Base-by-base conservation (phyloP, 2,329 filamentous ascomycete genomes). In the Delphinella strobiligena region DNA sequence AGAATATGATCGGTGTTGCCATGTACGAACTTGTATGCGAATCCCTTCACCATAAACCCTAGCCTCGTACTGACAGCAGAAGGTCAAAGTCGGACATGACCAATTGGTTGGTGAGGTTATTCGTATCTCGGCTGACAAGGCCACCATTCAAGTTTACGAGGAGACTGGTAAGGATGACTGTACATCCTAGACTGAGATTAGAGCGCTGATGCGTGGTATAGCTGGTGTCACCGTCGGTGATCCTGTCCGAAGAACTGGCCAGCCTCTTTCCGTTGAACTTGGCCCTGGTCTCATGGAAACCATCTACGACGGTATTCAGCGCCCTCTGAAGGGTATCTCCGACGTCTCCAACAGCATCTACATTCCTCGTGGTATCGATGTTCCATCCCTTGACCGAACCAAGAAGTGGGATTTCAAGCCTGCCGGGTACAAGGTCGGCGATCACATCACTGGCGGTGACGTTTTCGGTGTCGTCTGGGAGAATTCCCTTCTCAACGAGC, bases 251-350 rank as follows among this genome's bases (percentile, higher is more conserved):
- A 78, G 89, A 56, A 95, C 89, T 42, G 85, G 87, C 63, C 95
- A 96, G 74, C 91, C 91, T 48, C 72, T 98, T 41, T 95, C 91
- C 43, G 91, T 98, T 64, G 91, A 98, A 65, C 81, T 98, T 35
- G 91, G 91, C 37, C 91, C 91, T 48, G 91, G 91, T 60, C 71
- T 98, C 62, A 86, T 98, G 75, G 89, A 96, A 68, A 95, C 91
- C 51, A 98, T 98, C 63, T 98, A 96, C 72, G 91, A 98, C 62
- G 91, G 91, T 69, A 98, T 98, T 56, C 91, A 98, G 65, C 81
- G 91, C 59, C 91, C 91, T 37, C 79, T 98, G 53, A 81, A 81
- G 66, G 79, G 76, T 50, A 98, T 98, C 55, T 71, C 85, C 51
- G 69, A 80, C 31, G 65, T 74, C 36, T 78, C 87, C 38, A 70